phyloP scores from a whole-genome alignment of 139 green algal species.

The Desmodesmus armatus region DNA sequence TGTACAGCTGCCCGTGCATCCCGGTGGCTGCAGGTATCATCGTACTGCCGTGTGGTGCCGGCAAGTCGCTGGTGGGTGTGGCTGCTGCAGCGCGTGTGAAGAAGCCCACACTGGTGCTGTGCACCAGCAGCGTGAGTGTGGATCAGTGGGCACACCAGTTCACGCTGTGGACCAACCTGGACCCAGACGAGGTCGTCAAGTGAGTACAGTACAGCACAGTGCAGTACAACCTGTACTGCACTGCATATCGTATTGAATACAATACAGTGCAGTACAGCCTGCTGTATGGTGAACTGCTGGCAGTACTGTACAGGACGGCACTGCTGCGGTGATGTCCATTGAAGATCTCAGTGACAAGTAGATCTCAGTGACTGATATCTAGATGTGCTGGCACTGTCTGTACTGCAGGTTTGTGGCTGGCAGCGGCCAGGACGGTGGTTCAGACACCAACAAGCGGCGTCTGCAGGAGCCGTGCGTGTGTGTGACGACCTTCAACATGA shows the following conservation, averaged over 20 bases:
- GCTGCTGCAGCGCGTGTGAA: slow-evolving; percentile 87
- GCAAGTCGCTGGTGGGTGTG: slow-evolving; percentile 94
- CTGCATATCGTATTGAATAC: too few relatives aligned
- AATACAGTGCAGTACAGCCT: neutral
- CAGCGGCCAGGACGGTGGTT: neutral
- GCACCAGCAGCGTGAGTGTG: slow-evolving; percentile 86
- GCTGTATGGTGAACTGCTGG: too few relatives aligned
- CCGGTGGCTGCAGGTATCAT: slow-evolving; percentile 95
- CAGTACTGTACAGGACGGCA: too few relatives aligned
- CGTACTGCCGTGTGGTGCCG: slow-evolving; percentile 97
- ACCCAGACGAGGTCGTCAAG: slow-evolving; percentile 82
- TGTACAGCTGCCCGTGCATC: neutral
- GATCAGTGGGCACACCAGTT: slow-evolving; percentile 99
- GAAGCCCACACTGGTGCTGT: slow-evolving; percentile 92
- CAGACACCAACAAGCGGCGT: slow-evolving; percentile 13
- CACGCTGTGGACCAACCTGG: slow-evolving; percentile 94
- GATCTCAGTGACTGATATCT: neutral
- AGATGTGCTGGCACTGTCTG: neutral
- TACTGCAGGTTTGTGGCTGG: slow-evolving; percentile 32
- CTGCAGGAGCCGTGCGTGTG: slow-evolving; percentile 24
- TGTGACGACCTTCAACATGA: slow-evolving; percentile 98
- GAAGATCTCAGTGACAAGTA: too few relatives aligned
- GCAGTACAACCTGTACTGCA: neutral
- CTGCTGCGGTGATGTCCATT: too few relatives aligned
- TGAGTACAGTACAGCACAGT: neutral